Evolutionary conservation across 257 asterid genomes (phyloP).

Genomic region (Plantago major): DNA sequence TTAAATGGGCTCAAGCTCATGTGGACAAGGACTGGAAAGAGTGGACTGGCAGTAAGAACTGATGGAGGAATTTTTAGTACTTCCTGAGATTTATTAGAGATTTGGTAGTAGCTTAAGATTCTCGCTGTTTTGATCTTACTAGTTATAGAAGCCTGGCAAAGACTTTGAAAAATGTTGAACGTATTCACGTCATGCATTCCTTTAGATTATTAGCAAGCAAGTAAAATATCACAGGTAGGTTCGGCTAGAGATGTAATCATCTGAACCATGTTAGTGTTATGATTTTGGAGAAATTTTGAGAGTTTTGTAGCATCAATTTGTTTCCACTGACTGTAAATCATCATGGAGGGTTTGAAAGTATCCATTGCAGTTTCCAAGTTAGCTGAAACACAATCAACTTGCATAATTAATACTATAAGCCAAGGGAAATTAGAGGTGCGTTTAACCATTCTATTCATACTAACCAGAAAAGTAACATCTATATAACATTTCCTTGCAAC

Average conservation of each 20-base stretch:
- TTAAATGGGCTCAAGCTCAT: constrained; percentile 81
- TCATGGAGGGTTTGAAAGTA: too few relatives aligned
- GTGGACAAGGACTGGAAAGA: constrained; percentile 86
- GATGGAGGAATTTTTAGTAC: not conserved
- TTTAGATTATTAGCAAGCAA: not conserved
- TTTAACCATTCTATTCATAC: too few relatives aligned
- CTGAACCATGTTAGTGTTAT: not conserved
- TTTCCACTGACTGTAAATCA: too few relatives aligned
- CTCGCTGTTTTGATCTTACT: not conserved
- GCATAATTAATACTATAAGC: too few relatives aligned
- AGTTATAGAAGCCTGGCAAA: not conserved
- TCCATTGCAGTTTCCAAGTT: too few relatives aligned
- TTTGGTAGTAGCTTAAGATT: not conserved
- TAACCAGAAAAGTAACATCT: too few relatives aligned
- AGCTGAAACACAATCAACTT: too few relatives aligned
- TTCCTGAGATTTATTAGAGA: not conserved
- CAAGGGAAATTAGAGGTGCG: too few relatives aligned
- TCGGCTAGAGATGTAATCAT: not conserved
- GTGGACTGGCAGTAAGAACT: constrained; percentile 40
- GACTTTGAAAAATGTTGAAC: not conserved
- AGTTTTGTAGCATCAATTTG: too few relatives aligned
- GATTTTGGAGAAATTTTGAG: too few relatives aligned
- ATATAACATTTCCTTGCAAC: too few relatives aligned
- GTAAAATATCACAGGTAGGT: not conserved
- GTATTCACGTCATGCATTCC: not conserved